Evolutionary conservation across 768 basidiomycete species (phyloP).

Genomic region (Tephrocybe sp.): DNA sequence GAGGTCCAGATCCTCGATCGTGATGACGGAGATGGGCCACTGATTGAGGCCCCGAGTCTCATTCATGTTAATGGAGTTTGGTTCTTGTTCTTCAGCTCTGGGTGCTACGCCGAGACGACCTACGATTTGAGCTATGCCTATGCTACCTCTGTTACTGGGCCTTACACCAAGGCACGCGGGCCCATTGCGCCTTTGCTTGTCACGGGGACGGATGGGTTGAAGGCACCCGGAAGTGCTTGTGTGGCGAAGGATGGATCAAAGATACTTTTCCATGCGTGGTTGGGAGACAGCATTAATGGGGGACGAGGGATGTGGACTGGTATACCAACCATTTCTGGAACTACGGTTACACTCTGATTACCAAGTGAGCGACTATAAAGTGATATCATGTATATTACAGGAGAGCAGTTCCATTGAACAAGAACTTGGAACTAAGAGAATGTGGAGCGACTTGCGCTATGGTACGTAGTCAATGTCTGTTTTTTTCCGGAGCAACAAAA

Average conservation of each 20-base stretch:
- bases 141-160: slow-evolving; percentile 12
- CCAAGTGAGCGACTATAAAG: too few relatives aligned
- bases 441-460: too few relatives aligned
- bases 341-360: slow-evolving; percentile 9
- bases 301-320: slow-evolving; percentile 17
- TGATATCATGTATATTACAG: too few relatives aligned
- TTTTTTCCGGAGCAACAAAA: too few relatives aligned
- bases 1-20: slow-evolving; percentile 15
- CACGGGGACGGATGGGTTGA: slow-evolving; percentile 13
- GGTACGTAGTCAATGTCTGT: too few relatives aligned
- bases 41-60: slow-evolving; percentile 15
- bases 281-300: slow-evolving; percentile 8
- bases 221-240: slow-evolving; percentile 14
- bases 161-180: slow-evolving; percentile 13
- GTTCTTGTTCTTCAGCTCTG: slow-evolving; percentile 16
- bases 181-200: slow-evolving; percentile 12
- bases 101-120: slow-evolving; percentile 14
- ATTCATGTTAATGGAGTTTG: slow-evolving; percentile 13
- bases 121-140: slow-evolving; percentile 17
- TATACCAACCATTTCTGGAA: slow-evolving; percentile 9
- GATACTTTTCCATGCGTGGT: slow-evolving; percentile 12
- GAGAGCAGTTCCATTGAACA: too few relatives aligned
- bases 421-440: too few relatives aligned
- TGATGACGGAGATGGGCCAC: slow-evolving; percentile 14
- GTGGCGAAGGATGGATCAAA: slow-evolving; percentile 12